phyloP scores from a whole-genome alignment of 1,284 basidiomycete species.

The Phylloboletellus chloephorus region DNA sequence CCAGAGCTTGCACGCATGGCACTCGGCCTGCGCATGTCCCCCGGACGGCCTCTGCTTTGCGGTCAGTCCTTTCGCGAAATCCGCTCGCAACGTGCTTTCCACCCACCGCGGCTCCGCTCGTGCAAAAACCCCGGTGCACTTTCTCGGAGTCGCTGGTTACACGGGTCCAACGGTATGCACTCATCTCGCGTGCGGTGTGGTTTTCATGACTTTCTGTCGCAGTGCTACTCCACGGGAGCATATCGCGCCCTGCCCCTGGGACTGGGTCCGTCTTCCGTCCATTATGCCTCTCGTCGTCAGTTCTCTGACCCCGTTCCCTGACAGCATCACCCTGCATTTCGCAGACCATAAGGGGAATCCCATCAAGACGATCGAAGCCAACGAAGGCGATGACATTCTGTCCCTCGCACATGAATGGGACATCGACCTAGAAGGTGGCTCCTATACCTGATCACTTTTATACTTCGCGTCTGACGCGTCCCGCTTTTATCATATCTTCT shows the following conservation, averaged over 20 bases:
- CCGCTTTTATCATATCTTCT: background rate
- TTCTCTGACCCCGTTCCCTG: background rate
- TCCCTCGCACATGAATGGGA: constrained; percentile 94
- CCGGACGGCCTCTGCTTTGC: background rate
- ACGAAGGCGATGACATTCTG: constrained; percentile 91
- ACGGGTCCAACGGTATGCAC: constrained; percentile 17
- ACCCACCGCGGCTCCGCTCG: constrained; percentile 1
- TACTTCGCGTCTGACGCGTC: background rate
- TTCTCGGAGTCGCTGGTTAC: constrained; percentile 14
- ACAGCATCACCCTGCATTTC: constrained; percentile 85
- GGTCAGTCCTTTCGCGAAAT: background rate
- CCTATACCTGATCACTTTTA: no score
- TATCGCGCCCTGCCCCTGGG: constrained; percentile 47
- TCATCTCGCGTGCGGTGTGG: background rate
- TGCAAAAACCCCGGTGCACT: background rate
- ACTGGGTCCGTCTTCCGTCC: constrained; percentile 52
- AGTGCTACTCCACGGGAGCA: constrained; percentile 37
- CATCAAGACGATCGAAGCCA: constrained; percentile 86
- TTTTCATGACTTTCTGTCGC: background rate
- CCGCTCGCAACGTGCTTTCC: constrained; percentile 9
- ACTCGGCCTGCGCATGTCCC: constrained; percentile 10
- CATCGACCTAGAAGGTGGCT: constrained; percentile 89
- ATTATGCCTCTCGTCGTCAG: background rate
- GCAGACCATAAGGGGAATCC: constrained; percentile 80
- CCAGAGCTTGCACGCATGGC: constrained; percentile 14